Base-by-base conservation (phyloP, 129 eudicot species). In the Centrapalus pauciflorus region DNA sequence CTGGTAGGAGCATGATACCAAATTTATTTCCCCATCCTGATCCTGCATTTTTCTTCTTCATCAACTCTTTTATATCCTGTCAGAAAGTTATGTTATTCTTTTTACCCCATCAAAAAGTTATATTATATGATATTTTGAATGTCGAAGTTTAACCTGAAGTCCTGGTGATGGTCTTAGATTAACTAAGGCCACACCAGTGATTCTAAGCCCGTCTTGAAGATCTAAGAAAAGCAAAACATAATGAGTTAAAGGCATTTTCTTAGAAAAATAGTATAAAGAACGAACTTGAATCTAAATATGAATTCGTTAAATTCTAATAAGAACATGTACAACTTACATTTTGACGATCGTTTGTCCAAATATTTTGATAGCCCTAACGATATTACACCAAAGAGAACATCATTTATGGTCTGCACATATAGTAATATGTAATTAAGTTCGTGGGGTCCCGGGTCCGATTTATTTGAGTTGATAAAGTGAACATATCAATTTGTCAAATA, bases 371-470 rank as follows among this genome's bases (percentile, higher is more conserved):
- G 78, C 25, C 97, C 97, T 23, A 66, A 56, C 41, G 97, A 87
- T 64, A 91, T 77, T 14, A 90, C 79, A 27, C 92, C 97, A 66
- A 87, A 78, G 21, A 90, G 84, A 11, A 90, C 95, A 55, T 91
- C 97, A 67, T 91, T 91, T 16, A 91, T 85, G 0, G 97, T 91
- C 97, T 91, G 87, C 86, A 80, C 43, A n/a, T 54, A 41, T 48
- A 62, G 30, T 40, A 40, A 29, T 63, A 55, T 63, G 55, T 40
- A 5, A 55, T 0, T 7, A 14, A 28, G 26, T 24, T 50, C n/a
- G n/a, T n/a, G n/a, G n/a, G n/a, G n/a, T n/a, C n/a, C n/a, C n/a
- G n/a, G n/a, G n/a, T n/a, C n/a, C n/a, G n/a, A n/a, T n/a, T n/a
- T n/a, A n/a, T n/a, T n/a, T n/a, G n/a, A n/a, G n/a, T n/a, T n/a